Base-by-base conservation (phyloP, 768 basidiomycete genomes). In the Lentinula lateritia region DNA sequence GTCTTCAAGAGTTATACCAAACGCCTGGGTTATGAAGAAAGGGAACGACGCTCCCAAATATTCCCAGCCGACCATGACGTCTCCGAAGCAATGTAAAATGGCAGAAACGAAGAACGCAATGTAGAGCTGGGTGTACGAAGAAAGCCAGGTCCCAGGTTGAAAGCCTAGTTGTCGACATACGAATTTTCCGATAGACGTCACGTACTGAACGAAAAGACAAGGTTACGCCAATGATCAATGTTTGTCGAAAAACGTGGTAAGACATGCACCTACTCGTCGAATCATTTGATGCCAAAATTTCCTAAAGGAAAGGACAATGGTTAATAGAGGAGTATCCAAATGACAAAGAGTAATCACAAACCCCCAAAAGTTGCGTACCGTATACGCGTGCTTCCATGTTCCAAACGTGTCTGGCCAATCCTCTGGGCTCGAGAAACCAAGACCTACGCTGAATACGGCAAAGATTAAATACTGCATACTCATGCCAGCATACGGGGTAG, bases 51-150 rank as follows among this genome's bases (percentile, higher is more conserved):
- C 45, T 12, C 45, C 45, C 12, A 23, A 1, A 7, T 46, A 46
- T 46, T 18, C 45, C 20, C 18, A 23, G 52, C 34, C 52, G 28
- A 53, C 34, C 34, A 39, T 53, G 34, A 16, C 34, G 20, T 53
- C 34, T 2, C 45, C 45, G 20, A 46, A 46, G n/a, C 45, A 46
- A 53, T 53, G 52, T 4, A 53, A 15, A 3, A 53, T 13, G 6
- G 35, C 41, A 9, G 55, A 57, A 16, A 57, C 12, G 38, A 57
- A 57, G 28, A 57, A 57, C 3, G 55, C 55, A 13, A 57, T 23
- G 20, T 57, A 57, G 20, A 57, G 55, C 52, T 53, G 52, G n/a
- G 52, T 53, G 20, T 53, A 53, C 10, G 52, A 53, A 53, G 52
- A 53, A 34, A 8, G 15, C 38, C 16, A 35, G 52, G 34, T 39